Conservation (phyloP, 306 rosid genomes). For the Spatholobus suberectus region DNA sequence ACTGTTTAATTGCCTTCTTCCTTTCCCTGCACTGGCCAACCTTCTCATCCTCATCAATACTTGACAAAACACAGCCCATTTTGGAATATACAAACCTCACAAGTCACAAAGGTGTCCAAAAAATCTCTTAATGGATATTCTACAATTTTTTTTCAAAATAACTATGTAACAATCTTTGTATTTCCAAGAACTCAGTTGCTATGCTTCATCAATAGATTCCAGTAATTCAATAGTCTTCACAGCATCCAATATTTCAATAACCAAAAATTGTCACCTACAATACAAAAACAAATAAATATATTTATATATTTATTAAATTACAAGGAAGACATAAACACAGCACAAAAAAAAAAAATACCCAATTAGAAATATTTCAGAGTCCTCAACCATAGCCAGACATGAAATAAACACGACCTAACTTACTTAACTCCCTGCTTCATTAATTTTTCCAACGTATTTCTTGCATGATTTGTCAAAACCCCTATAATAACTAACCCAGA, state of each 20-base stretch:
- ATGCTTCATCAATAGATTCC: conserved; percentile 25
- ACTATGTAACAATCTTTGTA: not conserved
- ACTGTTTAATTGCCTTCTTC: conserved; percentile 77
- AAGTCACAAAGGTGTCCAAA: not conserved
- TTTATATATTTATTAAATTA: not conserved
- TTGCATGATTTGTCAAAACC: conserved; percentile 9
- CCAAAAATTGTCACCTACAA: conserved; percentile 31
- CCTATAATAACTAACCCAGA: conserved; percentile 37
- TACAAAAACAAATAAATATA: conserved; percentile 23
- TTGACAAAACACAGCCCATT: conserved; percentile 91
- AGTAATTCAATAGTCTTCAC: conserved; percentile 32
- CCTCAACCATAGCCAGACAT: conserved; percentile 14
- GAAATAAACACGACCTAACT: conserved; percentile 10
- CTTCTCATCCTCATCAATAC: conserved; percentile 70
- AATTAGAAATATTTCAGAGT: conserved; percentile 6
- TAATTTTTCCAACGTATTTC: conserved; percentile 26
- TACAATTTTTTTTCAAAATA: not conserved
- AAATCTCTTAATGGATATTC: conserved; percentile 15
- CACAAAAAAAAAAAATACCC: conserved; percentile 16
- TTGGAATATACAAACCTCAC: conserved; percentile 30
- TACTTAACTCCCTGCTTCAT: conserved; percentile 10
- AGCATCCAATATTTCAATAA: conserved; percentile 4
- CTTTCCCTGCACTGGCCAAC: conserved; percentile 77
- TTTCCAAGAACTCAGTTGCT: conserved; percentile 20
- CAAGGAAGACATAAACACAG: conserved; percentile 35